These are phyloP conservation scores for Boletus huronensis DNA, from an alignment of 768 basidiomycete species.

Conservation along the genomic window DNA sequence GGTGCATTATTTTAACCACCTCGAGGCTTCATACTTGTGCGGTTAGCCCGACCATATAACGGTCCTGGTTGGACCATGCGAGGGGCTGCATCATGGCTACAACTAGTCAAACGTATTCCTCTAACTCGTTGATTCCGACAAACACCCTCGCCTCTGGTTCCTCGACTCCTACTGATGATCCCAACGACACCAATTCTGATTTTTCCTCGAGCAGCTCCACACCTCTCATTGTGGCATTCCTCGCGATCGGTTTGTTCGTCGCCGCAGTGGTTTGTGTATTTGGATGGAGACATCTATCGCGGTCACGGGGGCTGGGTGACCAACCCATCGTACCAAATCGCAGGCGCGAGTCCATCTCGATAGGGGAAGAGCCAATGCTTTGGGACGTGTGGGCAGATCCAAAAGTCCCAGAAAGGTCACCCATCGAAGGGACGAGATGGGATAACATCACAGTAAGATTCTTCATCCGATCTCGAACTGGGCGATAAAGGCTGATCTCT, in stretches of 20 bases:
- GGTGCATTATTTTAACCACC: conserved; percentile 3
- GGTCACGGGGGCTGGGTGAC: conserved; percentile 11
- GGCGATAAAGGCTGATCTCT: not conserved
- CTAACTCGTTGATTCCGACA: conserved; percentile 1
- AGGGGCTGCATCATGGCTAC: conserved; percentile 16
- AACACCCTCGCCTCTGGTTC: not conserved
- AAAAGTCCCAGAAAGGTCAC: not conserved
- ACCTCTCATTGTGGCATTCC: conserved; percentile 55
- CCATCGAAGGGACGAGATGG: conserved; percentile 31
- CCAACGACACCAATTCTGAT: not conserved
- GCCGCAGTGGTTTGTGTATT: conserved; percentile 48
- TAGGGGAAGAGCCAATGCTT: conserved; percentile 37
- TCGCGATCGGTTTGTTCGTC: conserved; percentile 55
- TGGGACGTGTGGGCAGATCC: conserved; percentile 42
- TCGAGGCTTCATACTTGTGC: conserved; percentile 13
- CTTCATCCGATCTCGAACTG: not conserved
- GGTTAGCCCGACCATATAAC: not conserved
- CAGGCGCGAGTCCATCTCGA: not conserved
- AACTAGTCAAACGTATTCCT: conserved; percentile 4
- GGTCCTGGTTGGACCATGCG: conserved; percentile 8
- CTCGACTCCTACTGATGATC: not conserved
- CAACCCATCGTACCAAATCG: not conserved
- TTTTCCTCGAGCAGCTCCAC: conserved; percentile 41
- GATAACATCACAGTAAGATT: conserved; percentile 39
- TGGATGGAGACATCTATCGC: conserved; percentile 40